These are phyloP conservation scores for Epichloe amarillans DNA, from an alignment of 2,329 filamentous ascomycete genomes.

Conservation along the genomic window DNA sequence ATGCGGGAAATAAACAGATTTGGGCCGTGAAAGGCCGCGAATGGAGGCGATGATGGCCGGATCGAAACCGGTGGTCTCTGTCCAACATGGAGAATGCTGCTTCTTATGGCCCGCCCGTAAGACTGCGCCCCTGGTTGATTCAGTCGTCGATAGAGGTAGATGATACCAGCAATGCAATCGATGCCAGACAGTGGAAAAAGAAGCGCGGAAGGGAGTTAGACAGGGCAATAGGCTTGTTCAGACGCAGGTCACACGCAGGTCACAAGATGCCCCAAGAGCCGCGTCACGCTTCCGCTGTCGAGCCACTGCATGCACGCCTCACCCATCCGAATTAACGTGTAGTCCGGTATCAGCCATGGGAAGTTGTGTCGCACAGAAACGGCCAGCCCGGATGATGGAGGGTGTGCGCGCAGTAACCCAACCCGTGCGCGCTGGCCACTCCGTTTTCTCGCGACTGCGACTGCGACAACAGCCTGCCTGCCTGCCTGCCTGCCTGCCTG, in stretches of 20 bases:
- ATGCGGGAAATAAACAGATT: neutral
- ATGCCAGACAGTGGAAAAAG: too few species aligned
- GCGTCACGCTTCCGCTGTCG: neutral
- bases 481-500: too few species aligned
- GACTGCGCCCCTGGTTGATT: too few species aligned
- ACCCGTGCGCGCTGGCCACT: neutral
- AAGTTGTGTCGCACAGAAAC: neutral
- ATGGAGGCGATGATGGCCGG: neutral
- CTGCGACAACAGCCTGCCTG: neutral
- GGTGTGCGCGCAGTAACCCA: constrained; percentile 1
- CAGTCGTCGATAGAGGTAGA: too few species aligned
- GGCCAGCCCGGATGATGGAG: neutral
- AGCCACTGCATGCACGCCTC: neutral
- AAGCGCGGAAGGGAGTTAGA: neutral
- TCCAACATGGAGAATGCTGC: too few species aligned
- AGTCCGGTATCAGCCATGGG: neutral
- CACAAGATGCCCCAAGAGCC: constrained; percentile 2
- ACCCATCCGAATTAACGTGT: neutral
- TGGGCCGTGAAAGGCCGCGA: neutral
- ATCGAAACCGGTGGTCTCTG: neutral
- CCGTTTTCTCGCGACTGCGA: neutral
- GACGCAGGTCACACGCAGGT: constrained; percentile 6
- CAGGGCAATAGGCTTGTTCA: neutral
- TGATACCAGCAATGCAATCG: too few species aligned
- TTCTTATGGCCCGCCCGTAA: too few species aligned